Percentiles rank a stretch among this genome's conserved stretches.
Conservation (phyloP, 768 basidiomycete species). For the Arthromyces matolae region DNA sequence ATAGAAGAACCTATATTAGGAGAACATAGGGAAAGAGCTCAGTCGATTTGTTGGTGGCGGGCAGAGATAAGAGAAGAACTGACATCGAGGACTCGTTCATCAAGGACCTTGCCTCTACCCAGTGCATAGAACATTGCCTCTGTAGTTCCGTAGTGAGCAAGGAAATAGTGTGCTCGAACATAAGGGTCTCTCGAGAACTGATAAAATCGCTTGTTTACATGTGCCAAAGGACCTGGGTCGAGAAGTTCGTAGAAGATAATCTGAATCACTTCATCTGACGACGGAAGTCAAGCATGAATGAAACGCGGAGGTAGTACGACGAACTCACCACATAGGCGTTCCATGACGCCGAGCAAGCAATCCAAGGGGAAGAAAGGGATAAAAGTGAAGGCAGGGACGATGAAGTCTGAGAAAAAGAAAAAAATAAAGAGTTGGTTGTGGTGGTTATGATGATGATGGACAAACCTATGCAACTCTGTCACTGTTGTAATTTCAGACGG, state of each 20-base stretch:
- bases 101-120: constrained; percentile 63
- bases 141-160: constrained; percentile 64
- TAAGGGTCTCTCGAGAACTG: constrained; percentile 69
- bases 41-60: constrained; percentile 11
- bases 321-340: constrained; percentile 64
- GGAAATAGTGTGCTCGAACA: constrained; percentile 74
- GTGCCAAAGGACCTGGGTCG: constrained; percentile 58
- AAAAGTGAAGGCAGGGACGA: constrained; percentile 9
- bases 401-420: not conserved
- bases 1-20: constrained; percentile 56
- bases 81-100: constrained; percentile 66
- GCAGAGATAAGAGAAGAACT: constrained; percentile 29
- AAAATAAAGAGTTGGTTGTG: not conserved
- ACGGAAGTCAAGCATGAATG: constrained; percentile 13
- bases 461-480: constrained; percentile 7
- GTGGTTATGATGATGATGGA: constrained; percentile 17
- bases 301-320: not conserved
- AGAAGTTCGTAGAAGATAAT: constrained; percentile 69
- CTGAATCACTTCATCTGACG: constrained; percentile 62
- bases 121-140: constrained; percentile 76
- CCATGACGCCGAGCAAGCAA: constrained; percentile 37
- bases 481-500: constrained; percentile 37
- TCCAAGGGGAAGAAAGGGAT: constrained; percentile 5
- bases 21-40: constrained; percentile 13
- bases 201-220: constrained; percentile 55